These are phyloP conservation scores for Microascus cirrosus DNA, from an alignment of 2,329 filamentous ascomycete species.

Conservation along the genomic window DNA sequence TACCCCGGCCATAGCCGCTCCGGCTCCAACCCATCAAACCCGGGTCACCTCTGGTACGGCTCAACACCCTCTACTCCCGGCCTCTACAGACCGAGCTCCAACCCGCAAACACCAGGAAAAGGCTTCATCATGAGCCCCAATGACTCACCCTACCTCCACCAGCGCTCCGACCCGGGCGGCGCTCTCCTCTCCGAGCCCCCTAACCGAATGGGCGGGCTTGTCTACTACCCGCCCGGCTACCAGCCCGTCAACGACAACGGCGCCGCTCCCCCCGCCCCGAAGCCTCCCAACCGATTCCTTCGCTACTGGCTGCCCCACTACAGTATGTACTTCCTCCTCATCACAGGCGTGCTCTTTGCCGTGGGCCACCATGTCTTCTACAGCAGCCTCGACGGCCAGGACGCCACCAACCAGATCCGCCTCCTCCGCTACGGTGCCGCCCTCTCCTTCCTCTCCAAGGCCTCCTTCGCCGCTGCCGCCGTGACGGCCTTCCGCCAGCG, in stretches of 20 bases:
- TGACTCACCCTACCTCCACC: background rate
- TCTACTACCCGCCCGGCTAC: background rate
- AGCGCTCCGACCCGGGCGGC: background rate
- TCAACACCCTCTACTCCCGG: too few species aligned
- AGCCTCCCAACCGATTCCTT: background rate
- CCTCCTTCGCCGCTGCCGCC: conserved; percentile 19
- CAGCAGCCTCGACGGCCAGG: conserved; percentile 15
- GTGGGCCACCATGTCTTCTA: conserved; percentile 24
- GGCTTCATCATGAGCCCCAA: background rate
- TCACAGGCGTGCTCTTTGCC: conserved; percentile 18
- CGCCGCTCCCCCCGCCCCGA: background rate
- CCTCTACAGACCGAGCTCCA: background rate
- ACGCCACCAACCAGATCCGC: conserved; percentile 18
- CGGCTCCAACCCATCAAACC: too few species aligned
- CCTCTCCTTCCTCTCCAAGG: conserved; percentile 23
- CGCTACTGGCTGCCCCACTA: conserved; percentile 23
- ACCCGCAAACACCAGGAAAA: background rate
- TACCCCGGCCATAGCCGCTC: too few species aligned
- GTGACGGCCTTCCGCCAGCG: conserved; percentile 14
- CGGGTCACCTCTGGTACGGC: too few species aligned
- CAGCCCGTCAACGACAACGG: background rate
- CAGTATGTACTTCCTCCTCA: conserved; percentile 21
- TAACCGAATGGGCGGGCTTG: background rate
- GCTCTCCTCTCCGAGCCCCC: background rate
- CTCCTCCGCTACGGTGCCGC: conserved; percentile 23